Evolutionary conservation across 164 flowering plant species (phyloP), one percentile per base, ranked within the genome.

Genomic region (Sextonia rubra): DNA sequence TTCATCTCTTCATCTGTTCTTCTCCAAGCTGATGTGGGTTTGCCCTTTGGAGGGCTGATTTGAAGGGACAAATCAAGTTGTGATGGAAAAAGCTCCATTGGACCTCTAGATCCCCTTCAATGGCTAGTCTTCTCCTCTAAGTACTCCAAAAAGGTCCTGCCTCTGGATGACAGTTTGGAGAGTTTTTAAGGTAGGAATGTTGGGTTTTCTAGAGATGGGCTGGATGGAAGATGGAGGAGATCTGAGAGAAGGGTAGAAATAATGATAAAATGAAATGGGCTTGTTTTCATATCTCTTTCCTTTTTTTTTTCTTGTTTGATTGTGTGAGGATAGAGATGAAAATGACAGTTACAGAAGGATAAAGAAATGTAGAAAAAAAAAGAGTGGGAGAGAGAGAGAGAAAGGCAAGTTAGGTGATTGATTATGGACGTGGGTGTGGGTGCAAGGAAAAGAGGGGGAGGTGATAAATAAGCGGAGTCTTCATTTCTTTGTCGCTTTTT

Each of bases 31-130:
- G 92, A 76, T 29, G 89, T 68, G 75, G 90, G 81, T 76, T 87
- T 85, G 77, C 56, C 81, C 83, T 81, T 90, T 47, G 98, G 98
- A 3, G 92, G 97, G 76, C 97, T 92, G 76, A 94, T 94, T 88
- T 90, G 97, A 2, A 94, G 82, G 23, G 98, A 91, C 64, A 94
- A 82, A 79, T 94, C 98, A 27, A 97, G 98, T 78, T 91, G 97
- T 64, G 98, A 90, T 52, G 97, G 95, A 61, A 92, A 94, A 3
- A 92, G 81, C 89, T 94, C 98, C 98, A 94, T 93, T 44, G 3
- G 47, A 25, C 37, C 17, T 32, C 14, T 25, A 64, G 44, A 61
- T 12, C 64, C 22, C 5, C 9, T 61, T 61, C 64, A 61, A 64
- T 65, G n/a, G 23, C 9, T 24, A 18, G 49, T 29, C 26, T 47